Conservation (phyloP, 805 yeast species). For the Peterozyma xylosa region DNA sequence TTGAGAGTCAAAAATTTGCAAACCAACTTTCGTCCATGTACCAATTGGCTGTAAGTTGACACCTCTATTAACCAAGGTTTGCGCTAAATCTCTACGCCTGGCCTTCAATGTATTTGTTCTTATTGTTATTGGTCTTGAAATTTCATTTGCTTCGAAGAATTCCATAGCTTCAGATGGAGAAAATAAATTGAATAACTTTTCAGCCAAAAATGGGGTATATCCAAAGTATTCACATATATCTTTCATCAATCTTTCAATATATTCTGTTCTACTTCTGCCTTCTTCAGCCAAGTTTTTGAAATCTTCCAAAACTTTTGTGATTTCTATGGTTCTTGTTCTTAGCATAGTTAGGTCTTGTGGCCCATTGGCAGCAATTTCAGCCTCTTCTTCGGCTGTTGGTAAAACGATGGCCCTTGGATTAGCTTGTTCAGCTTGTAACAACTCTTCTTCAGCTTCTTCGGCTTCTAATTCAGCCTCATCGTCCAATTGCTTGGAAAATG, state of each 20-base stretch:
- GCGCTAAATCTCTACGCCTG: constrained; percentile 93
- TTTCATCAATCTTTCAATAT: constrained; percentile 64
- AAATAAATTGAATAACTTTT: constrained; percentile 84
- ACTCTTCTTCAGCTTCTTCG: constrained; percentile 52
- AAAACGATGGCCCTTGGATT: constrained; percentile 75
- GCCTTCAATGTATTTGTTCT: constrained; percentile 96
- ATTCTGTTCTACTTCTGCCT: constrained; percentile 81
- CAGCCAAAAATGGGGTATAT: constrained; percentile 85
- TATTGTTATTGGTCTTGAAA: constrained; percentile 91
- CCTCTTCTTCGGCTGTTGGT: constrained; percentile 64
- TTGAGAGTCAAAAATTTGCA: constrained; percentile 95
- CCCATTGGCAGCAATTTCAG: constrained; percentile 30
- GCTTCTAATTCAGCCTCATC: constrained; percentile 52
- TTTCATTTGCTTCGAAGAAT: constrained; percentile 97
- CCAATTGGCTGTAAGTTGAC: constrained; percentile 97
- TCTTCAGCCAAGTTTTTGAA: constrained; percentile 77
- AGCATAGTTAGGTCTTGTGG: constrained; percentile 75
- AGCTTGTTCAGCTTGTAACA: constrained; percentile 45
- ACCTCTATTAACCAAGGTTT: constrained; percentile 90
- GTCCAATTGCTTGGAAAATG: constrained; percentile 60
- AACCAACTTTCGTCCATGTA: constrained; percentile 96
- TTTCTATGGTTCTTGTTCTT: constrained; percentile 92
- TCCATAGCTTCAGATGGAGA: constrained; percentile 96
- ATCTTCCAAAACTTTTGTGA: constrained; percentile 89
- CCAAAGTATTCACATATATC: constrained; percentile 95